Percentiles rank a stretch among this genome's conserved stretches.
These are phyloP conservation scores for Phoma sp. DNA, from an alignment of 2,329 filamentous ascomycete species.

Conservation along the genomic window DNA sequence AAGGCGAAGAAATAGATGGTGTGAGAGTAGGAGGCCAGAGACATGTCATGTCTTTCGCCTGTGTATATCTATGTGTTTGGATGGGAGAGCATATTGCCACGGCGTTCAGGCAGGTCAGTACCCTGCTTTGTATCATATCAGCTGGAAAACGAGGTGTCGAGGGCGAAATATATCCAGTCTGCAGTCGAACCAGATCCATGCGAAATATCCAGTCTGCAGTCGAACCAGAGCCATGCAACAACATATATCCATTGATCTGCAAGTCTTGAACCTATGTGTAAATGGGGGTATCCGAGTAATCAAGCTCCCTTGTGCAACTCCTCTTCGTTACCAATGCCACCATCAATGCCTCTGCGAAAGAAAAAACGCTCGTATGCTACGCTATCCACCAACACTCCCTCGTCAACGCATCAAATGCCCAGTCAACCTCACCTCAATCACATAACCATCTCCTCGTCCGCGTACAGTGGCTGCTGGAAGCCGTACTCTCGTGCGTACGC, in stretches of 20 bases:
- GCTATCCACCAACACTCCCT: not conserved
- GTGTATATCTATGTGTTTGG: slow-evolving; percentile 30
- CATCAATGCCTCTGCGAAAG: not conserved
- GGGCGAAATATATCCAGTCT: too few relatives aligned
- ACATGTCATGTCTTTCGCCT: not conserved
- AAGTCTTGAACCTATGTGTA: not conserved
- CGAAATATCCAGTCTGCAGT: too few relatives aligned
- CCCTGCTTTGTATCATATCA: slow-evolving; percentile 18
- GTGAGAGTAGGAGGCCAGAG: not conserved
- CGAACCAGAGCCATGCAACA: slow-evolving; percentile 4
- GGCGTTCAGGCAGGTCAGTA: slow-evolving; percentile 18
- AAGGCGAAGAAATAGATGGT: slow-evolving; percentile 32
- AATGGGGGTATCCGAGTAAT: slow-evolving; percentile 9
- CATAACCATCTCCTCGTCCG: slow-evolving; percentile 53
- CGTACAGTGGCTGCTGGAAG: slow-evolving; percentile 41
- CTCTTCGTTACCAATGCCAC: too few relatives aligned
- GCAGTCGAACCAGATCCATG: too few relatives aligned
- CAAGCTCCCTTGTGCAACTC: slow-evolving; percentile 1
- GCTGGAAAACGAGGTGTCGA: too few relatives aligned
- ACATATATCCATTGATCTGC: slow-evolving; percentile 5
- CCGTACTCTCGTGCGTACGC: slow-evolving; percentile 62
- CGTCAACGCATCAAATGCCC: not conserved
- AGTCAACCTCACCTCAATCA: slow-evolving; percentile 13
- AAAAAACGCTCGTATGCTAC: slow-evolving; percentile 8
- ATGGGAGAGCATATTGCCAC: slow-evolving; percentile 15